Conservation (phyloP, 2,329 filamentous ascomycete species). For the Apiospora marii region DNA sequence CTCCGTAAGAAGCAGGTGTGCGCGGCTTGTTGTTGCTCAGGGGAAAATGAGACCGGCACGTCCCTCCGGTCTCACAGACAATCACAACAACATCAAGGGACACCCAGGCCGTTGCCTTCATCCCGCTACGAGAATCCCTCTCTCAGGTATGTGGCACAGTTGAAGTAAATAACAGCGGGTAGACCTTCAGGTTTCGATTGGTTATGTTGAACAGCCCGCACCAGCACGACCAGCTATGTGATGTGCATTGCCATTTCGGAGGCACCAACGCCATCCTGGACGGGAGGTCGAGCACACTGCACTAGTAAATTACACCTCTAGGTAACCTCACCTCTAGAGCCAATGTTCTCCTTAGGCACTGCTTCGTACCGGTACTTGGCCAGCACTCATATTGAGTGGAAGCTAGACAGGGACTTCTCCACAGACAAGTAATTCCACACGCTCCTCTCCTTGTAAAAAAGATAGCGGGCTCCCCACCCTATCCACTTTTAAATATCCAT, state of each 20-base stretch:
- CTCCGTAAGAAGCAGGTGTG: background rate
- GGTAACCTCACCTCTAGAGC: background rate
- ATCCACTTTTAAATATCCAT: conserved; percentile 21
- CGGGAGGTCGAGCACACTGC: conserved; percentile 16
- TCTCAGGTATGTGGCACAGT: background rate
- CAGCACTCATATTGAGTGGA: conserved; percentile 15
- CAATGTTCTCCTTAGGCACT: background rate
- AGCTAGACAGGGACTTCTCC: conserved; percentile 18
- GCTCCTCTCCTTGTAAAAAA: conserved; percentile 15
- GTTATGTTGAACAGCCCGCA: conserved; percentile 10
- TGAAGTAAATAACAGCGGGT: conserved; percentile 15
- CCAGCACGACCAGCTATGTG: background rate
- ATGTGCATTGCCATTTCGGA: background rate
- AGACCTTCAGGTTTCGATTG: background rate
- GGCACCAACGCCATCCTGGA: background rate
- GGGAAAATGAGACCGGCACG: conserved; percentile 17
- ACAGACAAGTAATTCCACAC: conserved; percentile 15
- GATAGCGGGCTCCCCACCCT: conserved; percentile 23
- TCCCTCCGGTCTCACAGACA: conserved; percentile 17
- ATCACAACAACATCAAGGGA: conserved; percentile 14
- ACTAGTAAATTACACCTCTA: background rate
- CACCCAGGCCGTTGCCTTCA: background rate
- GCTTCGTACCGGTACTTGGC: conserved; percentile 8
- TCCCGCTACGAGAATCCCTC: background rate
- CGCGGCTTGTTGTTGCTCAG: conserved; percentile 1